phyloP scores from a whole-genome alignment of 257 asterid genomes.

The Eucommia ulmoides region DNA sequence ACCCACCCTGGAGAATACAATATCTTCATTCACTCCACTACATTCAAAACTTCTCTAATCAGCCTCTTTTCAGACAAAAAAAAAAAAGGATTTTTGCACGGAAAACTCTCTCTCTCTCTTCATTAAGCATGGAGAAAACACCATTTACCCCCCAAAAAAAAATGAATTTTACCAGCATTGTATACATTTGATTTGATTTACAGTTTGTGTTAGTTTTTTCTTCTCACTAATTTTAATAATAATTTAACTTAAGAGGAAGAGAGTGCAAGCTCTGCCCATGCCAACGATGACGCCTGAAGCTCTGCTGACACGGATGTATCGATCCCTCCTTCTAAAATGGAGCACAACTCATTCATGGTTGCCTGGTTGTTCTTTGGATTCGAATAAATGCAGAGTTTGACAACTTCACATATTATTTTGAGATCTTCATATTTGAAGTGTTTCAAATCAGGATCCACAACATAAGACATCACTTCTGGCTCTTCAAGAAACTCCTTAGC shows the following conservation, averaged over 20 bases:
- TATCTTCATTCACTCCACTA: slow-evolving; percentile 9
- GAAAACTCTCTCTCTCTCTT: too few relatives aligned
- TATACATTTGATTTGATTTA: slow-evolving; percentile 16
- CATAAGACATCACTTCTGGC: slow-evolving; percentile 38
- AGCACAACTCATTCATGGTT: slow-evolving; percentile 57
- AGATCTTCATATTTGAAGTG: slow-evolving; percentile 70
- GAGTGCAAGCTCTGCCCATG: slow-evolving; percentile 93
- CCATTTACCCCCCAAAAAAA: slow-evolving; percentile 17
- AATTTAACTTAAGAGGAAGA: slow-evolving; percentile 35
- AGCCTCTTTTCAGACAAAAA: too few relatives aligned
- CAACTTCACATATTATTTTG: slow-evolving; percentile 60
- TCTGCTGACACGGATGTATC: slow-evolving; percentile 70
- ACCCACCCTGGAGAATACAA: too few relatives aligned
- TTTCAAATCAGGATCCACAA: slow-evolving; percentile 80
- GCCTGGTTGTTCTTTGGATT: slow-evolving; percentile 34
- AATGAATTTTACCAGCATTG: slow-evolving; percentile 4
- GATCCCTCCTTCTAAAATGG: slow-evolving; percentile 51
- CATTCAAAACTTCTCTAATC: too few relatives aligned
- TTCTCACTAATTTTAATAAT: too few relatives aligned
- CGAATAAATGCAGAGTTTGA: slow-evolving; percentile 41
- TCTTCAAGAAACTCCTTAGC: slow-evolving; percentile 61
- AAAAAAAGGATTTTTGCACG: too few relatives aligned
- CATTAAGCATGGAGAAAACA: slow-evolving; percentile 9
- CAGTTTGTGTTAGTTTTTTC: slow-evolving; percentile 23
- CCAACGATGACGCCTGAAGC: slow-evolving; percentile 67